Percentiles rank a stretch among this genome's conserved stretches.
Conservation (phyloP, 306 rosid genomes). For the Vigna trinervia region DNA sequence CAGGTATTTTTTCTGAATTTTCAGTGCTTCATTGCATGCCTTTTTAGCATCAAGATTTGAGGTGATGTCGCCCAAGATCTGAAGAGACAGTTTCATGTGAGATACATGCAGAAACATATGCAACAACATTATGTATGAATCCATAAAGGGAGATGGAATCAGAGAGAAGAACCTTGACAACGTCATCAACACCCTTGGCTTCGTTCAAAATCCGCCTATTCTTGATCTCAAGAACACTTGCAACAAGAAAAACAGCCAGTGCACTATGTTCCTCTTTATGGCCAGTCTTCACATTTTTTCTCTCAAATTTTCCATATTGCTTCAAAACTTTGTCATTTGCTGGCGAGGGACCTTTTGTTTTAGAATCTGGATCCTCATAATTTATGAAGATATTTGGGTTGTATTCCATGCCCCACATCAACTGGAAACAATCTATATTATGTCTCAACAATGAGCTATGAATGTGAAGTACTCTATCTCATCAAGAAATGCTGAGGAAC, state of each 20-base stretch:
- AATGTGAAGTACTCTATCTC: slow-evolving; percentile 43
- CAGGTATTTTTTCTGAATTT: slow-evolving; percentile 89
- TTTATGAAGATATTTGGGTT: slow-evolving; percentile 75
- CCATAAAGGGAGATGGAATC: slow-evolving; percentile 15
- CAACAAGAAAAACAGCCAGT: slow-evolving; percentile 84
- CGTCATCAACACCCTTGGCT: slow-evolving; percentile 95
- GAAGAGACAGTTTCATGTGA: slow-evolving; percentile 46
- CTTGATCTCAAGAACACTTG: slow-evolving; percentile 85
- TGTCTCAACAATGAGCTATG: slow-evolving; percentile 59
- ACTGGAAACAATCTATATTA: slow-evolving; percentile 87
- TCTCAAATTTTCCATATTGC: slow-evolving; percentile 91
- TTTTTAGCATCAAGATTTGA: slow-evolving; percentile 86
- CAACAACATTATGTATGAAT: slow-evolving; percentile 15
- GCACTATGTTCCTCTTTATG: slow-evolving; percentile 55
- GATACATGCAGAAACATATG: slow-evolving; percentile 37
- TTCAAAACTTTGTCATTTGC: slow-evolving; percentile 62
- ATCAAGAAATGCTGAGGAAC: slow-evolving; percentile 32
- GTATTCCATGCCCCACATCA: slow-evolving; percentile 99
- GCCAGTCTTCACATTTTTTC: slow-evolving; percentile 69
- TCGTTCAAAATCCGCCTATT: slow-evolving; percentile 76
- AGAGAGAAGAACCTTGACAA: slow-evolving; percentile 64
- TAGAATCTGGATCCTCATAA: slow-evolving; percentile 57
- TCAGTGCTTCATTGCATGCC: slow-evolving; percentile 79
- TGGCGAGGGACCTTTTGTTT: slow-evolving; percentile 41
- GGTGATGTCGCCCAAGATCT: slow-evolving; percentile 80